A percentile compares a stretch with the other conserved stretches of the same genome.
Evolutionary conservation across 2,329 filamentous ascomycete species (phyloP).

Genomic region (Ambrosiella xylebori): DNA sequence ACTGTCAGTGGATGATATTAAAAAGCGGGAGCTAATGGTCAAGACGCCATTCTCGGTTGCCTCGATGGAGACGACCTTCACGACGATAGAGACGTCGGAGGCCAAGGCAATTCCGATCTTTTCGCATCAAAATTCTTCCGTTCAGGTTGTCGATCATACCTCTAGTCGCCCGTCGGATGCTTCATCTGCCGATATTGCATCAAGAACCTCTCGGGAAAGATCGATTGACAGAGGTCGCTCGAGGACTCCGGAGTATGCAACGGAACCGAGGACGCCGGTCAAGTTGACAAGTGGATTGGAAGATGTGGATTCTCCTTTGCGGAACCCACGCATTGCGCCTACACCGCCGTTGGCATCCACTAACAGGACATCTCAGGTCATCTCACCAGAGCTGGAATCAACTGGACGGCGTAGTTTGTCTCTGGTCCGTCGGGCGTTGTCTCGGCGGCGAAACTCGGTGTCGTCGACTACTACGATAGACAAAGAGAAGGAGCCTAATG

Average conservation of each 20-base stretch:
- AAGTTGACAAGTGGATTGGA: conserved; percentile 27
- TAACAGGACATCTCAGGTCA: conserved; percentile 6
- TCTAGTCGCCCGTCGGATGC: conserved; percentile 32
- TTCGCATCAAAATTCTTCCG: conserved; percentile 46
- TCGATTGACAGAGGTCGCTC: conserved; percentile 5
- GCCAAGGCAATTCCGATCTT: conserved; percentile 45
- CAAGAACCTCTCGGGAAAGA: not conserved
- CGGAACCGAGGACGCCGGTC: conserved; percentile 14
- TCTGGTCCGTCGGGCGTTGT: conserved; percentile 36
- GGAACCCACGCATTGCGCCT: conserved; percentile 44
- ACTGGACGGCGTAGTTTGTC: conserved; percentile 31
- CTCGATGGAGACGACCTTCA: conserved; percentile 44
- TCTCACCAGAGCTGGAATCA: conserved; percentile 12
- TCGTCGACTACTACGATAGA: conserved; percentile 1
- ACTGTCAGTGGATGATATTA: conserved; percentile 6
- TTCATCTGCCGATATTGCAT: conserved; percentile 19
- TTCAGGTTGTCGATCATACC: conserved; percentile 39
- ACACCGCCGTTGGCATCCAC: conserved; percentile 25
- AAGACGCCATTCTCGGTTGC: conserved; percentile 39
- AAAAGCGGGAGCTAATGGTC: conserved; percentile 10
- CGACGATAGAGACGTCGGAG: conserved; percentile 46
- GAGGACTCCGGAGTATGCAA: not conserved
- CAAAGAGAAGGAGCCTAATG: not conserved
- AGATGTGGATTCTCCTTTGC: conserved; percentile 42
- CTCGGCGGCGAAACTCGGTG: conserved; percentile 27